These are phyloP conservation scores for Sporobolomyces roseus DNA, from an alignment of 768 basidiomycete species.

Conservation along the genomic window DNA sequence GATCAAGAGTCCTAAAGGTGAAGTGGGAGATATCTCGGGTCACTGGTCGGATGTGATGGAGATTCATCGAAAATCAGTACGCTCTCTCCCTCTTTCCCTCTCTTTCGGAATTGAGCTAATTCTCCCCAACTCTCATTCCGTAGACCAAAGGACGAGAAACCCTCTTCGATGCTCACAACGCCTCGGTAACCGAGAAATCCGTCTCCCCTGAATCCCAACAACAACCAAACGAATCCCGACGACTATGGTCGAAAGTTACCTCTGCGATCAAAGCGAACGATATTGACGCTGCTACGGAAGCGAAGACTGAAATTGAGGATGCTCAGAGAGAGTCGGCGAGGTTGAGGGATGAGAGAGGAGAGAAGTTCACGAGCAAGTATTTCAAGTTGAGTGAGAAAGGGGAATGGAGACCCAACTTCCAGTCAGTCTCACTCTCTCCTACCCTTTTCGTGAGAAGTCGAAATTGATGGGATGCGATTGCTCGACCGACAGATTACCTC, in stretches of 20 bases:
- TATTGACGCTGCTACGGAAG: slow-evolving; percentile 88
- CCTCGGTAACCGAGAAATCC: slow-evolving; percentile 72
- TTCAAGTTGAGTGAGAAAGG: slow-evolving; percentile 70
- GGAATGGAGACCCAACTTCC: slow-evolving; percentile 75
- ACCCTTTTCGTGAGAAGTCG: neutral
- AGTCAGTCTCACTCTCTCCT: slow-evolving; percentile 49
- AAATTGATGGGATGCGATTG: neutral
- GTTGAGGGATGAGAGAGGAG: slow-evolving; percentile 68
- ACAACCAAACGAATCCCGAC: slow-evolving; percentile 76
- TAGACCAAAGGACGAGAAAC: slow-evolving; percentile 67
- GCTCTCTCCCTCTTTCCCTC: slow-evolving; percentile 31
- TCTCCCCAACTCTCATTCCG: too few species aligned
- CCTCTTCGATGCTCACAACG: slow-evolving; percentile 76
- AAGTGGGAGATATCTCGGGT: slow-evolving; percentile 81
- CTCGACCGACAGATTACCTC: slow-evolving; percentile 15
- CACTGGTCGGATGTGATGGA: slow-evolving; percentile 90
- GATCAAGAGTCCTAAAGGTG: slow-evolving; percentile 61
- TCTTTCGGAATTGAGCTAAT: too few species aligned
- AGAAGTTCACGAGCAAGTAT: slow-evolving; percentile 68
- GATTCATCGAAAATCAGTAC: slow-evolving; percentile 67
- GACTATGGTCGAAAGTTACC: slow-evolving; percentile 80
- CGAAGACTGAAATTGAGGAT: slow-evolving; percentile 86
- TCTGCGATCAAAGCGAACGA: slow-evolving; percentile 78
- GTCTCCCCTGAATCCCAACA: slow-evolving; percentile 83
- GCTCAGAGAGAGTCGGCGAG: slow-evolving; percentile 77